Base-by-base conservation (phyloP, 805 yeast species). In the Yarrowia phangngaensis region DNA sequence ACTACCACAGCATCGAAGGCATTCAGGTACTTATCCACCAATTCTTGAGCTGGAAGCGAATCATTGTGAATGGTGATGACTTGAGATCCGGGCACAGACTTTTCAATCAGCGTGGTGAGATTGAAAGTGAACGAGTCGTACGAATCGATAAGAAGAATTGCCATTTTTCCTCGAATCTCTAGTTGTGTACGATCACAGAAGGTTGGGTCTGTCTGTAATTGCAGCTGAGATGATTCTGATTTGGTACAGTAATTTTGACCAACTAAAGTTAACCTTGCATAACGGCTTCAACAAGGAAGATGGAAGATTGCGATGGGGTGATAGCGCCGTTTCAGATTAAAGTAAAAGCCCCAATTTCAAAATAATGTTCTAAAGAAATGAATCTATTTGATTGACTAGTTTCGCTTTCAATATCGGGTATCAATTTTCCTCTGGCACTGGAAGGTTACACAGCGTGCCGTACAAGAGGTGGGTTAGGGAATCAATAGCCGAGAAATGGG, bases 51-150 rank as follows among this genome's bases (percentile, higher is more conserved):
- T 6, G 64, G 60, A 16, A 75, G 67, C 0, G 80, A 66, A 59
- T 84, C 87, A 61, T 81, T 80, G 58, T 79, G 84, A 24, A 82
- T 75, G 8, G 81, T 76, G 29, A 69, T 60, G 3, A 80, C 81
- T n/a, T 64, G 55, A 20, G 70, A 69, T 1, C 65, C 68, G 0
- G 83, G 72, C 11, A 82, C 73, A 13, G 64, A 63, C 40, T 24
- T 31, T 53, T 73, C 75, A 17, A 89, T 64, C 15, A 90, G 72
- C 40, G 74, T 71, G 28, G 76, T 75, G 41, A 92, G 73, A 62
- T 92, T 92, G 66, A 76, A 84, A 4, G 96, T 84, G 71, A 90
- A 92, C 2, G 97, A 90, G 64, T 92, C 99, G 62, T 92, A 89
- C 2, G 97, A 89, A 64, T 92, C 98, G 11, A 92, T 76, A 35